phyloP scores from a whole-genome alignment of 257 asterid species.

The Voacanga thouarsii region DNA sequence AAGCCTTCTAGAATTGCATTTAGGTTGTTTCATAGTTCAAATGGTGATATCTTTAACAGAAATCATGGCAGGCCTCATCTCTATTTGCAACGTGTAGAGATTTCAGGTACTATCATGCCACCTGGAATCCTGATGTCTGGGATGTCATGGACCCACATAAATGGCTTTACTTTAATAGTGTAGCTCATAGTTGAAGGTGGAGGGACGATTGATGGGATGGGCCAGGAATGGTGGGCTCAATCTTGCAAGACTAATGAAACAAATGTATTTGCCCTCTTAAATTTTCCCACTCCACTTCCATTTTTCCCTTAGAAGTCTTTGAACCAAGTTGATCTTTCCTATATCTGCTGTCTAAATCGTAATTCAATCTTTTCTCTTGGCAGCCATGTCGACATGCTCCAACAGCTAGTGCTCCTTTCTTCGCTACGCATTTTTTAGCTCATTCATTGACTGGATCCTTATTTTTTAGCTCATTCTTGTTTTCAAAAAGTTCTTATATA shows the following conservation, averaged over 20 bases:
- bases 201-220: slow-evolving; percentile 68
- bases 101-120: slow-evolving; percentile 61
- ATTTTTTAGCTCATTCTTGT: no score
- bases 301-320: slow-evolving; percentile 10
- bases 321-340: slow-evolving; percentile 2
- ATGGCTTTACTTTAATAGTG: slow-evolving; percentile 78
- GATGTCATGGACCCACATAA: slow-evolving; percentile 45
- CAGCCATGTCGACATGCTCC: slow-evolving; percentile 91
- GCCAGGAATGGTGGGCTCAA: slow-evolving; percentile 78
- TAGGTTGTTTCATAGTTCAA: background rate
- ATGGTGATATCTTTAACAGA: background rate
- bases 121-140: slow-evolving; percentile 68
- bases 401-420: slow-evolving; percentile 53
- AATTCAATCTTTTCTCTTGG: slow-evolving; percentile 27
- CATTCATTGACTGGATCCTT: no score
- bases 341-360: slow-evolving; percentile 14
- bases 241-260: slow-evolving; percentile 78
- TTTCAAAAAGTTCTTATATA: no score
- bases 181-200: slow-evolving; percentile 74
- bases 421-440: background rate
- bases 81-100: slow-evolving; percentile 32
- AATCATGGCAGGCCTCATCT: background rate
- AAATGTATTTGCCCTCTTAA: slow-evolving; percentile 41
- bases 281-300: background rate
- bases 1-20: background rate